Conservation (phyloP, 1,284 basidiomycete genomes). For the Inonotus obliquus region DNA sequence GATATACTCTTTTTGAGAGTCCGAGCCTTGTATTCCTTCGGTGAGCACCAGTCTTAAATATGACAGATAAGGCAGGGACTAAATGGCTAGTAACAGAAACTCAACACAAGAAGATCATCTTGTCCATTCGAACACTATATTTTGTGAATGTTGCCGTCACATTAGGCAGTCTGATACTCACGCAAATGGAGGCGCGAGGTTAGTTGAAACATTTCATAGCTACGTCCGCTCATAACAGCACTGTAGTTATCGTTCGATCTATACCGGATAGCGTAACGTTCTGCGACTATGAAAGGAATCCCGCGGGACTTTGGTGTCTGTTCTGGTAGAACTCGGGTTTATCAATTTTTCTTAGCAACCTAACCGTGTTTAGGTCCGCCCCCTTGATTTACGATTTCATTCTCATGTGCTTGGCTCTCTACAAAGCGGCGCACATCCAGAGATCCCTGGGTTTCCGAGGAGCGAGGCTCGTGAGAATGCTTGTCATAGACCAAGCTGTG, state of each 20-base stretch:
- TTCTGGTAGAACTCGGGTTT: not conserved
- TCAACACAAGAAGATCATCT: not conserved
- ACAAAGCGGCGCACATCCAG: not conserved
- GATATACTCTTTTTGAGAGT: conserved; percentile 1
- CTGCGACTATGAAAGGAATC: not conserved
- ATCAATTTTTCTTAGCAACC: not conserved
- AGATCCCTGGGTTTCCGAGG: not conserved
- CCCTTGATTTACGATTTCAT: not conserved
- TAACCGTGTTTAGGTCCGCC: not conserved
- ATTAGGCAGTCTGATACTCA: not conserved
- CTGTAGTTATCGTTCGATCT: not conserved
- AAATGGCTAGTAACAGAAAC: not conserved
- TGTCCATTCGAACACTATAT: not conserved
- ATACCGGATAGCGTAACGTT: not conserved
- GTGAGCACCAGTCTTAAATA: not conserved
- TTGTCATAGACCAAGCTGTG: not conserved
- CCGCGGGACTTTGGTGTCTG: not conserved
- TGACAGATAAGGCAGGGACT: not conserved
- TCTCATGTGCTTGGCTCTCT: not conserved
- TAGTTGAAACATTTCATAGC: not conserved
- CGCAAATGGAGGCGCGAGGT: not conserved
- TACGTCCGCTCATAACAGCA: not conserved
- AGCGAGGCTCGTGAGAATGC: not conserved
- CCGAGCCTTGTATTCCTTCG: not conserved
- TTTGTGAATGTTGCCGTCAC: not conserved